Evolutionary conservation across 352 stramenopile genomes (phyloP).

Genomic region (Pythium sukuiense): DNA sequence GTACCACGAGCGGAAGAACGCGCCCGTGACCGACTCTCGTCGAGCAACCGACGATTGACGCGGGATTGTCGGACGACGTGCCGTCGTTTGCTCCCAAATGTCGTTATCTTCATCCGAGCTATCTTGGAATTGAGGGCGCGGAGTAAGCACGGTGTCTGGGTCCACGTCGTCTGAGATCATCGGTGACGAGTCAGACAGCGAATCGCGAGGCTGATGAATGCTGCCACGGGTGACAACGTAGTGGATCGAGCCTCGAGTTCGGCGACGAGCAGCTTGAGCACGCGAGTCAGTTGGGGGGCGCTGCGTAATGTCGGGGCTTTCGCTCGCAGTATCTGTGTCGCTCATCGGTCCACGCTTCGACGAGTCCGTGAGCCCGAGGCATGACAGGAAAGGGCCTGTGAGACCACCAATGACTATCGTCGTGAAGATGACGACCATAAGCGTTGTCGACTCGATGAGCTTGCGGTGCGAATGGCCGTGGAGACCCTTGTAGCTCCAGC

Average conservation of each 20-base stretch:
- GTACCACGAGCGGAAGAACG: constrained; percentile 81
- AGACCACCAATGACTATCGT: constrained; percentile 80
- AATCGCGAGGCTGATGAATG: constrained; percentile 26
- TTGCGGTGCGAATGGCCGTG: constrained; percentile 69
- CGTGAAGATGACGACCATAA: constrained; percentile 87
- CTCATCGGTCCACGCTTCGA: constrained; percentile 18
- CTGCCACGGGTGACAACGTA: constrained; percentile 44
- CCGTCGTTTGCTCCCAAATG: constrained; percentile 15
- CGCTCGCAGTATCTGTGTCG: constrained; percentile 23
- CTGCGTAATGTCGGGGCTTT: constrained; percentile 27
- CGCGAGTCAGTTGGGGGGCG: constrained; percentile 10
- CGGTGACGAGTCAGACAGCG: constrained; percentile 13
- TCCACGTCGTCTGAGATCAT: constrained; percentile 27
- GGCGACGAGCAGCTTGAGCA: constrained; percentile 22
- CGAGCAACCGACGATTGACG: constrained; percentile 31
- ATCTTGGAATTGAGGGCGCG: constrained; percentile 70
- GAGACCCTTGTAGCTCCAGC: constrained; percentile 78
- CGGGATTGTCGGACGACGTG: constrained; percentile 32
- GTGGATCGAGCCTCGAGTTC: constrained; percentile 52
- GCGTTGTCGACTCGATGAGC: constrained; percentile 83
- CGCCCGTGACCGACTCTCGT: constrained; percentile 49
- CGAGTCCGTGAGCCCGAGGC: constrained; percentile 39
- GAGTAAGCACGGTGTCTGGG: constrained; percentile 52
- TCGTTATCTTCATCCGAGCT: constrained; percentile 52
- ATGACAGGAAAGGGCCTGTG: constrained; percentile 66